A percentile compares a stretch with the other conserved stretches of the same genome.
These are phyloP conservation scores for Globisporangium paroecandrum DNA, from an alignment of 352 stramenopile species.

Conservation along the genomic window DNA sequence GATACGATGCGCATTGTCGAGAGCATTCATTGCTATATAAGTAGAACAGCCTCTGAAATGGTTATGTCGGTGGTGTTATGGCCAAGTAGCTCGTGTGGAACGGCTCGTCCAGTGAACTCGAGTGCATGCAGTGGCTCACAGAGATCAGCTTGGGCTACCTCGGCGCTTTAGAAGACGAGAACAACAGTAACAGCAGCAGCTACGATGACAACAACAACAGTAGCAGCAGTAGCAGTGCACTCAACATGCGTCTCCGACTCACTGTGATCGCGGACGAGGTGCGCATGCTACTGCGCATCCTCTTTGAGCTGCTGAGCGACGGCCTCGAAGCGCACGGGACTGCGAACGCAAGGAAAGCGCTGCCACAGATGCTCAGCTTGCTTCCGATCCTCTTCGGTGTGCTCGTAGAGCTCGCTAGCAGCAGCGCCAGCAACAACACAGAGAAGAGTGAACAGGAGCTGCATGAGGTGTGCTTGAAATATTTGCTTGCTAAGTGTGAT, in stretches of 20 bases:
- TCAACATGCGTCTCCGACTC: conserved; percentile 7
- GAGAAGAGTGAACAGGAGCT: conserved; percentile 14
- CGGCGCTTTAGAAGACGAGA: conserved; percentile 33
- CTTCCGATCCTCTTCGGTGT: conserved; percentile 55
- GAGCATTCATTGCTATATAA: background rate
- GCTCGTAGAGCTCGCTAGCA: conserved; percentile 25
- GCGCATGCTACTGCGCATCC: conserved; percentile 43
- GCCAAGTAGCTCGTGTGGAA: conserved; percentile 36
- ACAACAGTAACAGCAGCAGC: conserved; percentile 14
- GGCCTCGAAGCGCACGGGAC: conserved; percentile 25
- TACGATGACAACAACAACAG: background rate
- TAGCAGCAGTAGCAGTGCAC: background rate
- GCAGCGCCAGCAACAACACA: background rate
- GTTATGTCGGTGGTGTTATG: background rate
- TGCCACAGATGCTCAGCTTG: conserved; percentile 62
- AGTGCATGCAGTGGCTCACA: conserved; percentile 72
- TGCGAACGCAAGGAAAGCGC: conserved; percentile 26
- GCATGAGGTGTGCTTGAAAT: conserved; percentile 24
- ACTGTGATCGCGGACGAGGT: conserved; percentile 48
- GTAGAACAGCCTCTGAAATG: background rate
- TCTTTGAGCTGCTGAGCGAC: conserved; percentile 54
- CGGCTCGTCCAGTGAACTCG: conserved; percentile 55
- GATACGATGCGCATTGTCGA: background rate
- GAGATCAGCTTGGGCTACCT: conserved; percentile 73
- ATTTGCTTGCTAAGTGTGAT: background rate